Evolutionary conservation across 2,329 filamentous ascomycete species (phyloP).

Genomic region (Aschersonia sp.): DNA sequence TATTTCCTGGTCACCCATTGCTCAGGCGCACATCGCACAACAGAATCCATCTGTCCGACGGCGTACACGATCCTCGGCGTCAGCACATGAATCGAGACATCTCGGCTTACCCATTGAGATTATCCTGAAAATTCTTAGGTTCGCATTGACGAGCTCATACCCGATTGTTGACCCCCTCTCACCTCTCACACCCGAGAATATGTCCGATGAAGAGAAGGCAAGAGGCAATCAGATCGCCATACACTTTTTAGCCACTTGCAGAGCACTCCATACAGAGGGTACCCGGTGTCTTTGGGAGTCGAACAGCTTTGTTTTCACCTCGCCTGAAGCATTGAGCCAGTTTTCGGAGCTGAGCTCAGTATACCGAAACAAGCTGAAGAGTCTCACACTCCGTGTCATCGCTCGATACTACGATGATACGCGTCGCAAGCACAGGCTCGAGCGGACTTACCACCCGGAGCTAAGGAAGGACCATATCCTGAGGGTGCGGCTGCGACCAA

Average conservation of each 20-base stretch:
- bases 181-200: conserved; percentile 24
- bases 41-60: conserved; percentile 17
- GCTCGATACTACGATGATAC: conserved; percentile 42
- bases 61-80: conserved; percentile 14
- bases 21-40: conserved; percentile 17
- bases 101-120: conserved; percentile 38
- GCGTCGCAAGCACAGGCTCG: conserved; percentile 24
- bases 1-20: conserved; percentile 32
- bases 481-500: conserved; percentile 25
- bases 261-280: conserved; percentile 33
- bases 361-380: conserved; percentile 27
- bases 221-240: conserved; percentile 36
- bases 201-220: conserved; percentile 27
- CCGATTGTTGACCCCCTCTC: conserved; percentile 41
- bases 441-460: conserved; percentile 25
- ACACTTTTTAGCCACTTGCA: conserved; percentile 37
- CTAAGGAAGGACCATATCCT: conserved; percentile 26
- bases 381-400: conserved; percentile 36
- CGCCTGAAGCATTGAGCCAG: conserved; percentile 30
- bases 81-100: conserved; percentile 13
- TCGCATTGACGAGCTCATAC: conserved; percentile 30
- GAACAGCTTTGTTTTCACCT: conserved; percentile 41
- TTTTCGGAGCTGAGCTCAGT: conserved; percentile 30
- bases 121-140: conserved; percentile 34
- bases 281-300: conserved; percentile 33